These are phyloP conservation scores for Fragilaria radians DNA, from an alignment of 108 stramenopile genomes.

Conservation along the genomic window DNA sequence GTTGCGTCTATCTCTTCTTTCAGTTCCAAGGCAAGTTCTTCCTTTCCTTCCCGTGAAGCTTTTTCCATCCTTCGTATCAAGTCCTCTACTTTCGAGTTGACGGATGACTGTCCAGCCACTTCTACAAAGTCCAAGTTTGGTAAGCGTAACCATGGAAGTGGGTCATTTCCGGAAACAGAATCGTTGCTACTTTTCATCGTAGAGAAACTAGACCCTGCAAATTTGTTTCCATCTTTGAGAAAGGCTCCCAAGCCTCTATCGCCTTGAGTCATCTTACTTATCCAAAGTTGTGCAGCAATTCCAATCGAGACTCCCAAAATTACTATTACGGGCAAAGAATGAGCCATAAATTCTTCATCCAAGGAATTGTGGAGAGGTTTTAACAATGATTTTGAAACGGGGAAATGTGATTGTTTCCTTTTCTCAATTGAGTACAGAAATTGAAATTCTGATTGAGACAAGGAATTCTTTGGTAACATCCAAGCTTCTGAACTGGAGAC, in stretches of 20 bases:
- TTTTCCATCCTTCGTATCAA: conserved; percentile 26
- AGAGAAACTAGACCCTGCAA: no score
- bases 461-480: no score
- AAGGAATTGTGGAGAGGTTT: no score
- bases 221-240: conserved; percentile 59
- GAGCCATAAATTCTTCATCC: no score
- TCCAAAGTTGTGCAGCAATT: conserved; percentile 51
- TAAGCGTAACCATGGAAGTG: conserved; percentile 58
- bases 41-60: conserved; percentile 32
- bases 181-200: no score
- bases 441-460: no score
- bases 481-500: no score
- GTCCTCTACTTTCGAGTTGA: conserved; percentile 28
- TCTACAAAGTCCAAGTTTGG: conserved; percentile 71
- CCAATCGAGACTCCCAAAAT: conserved; percentile 32
- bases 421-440: no score
- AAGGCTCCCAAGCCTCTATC: conserved; percentile 68
- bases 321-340: conserved; percentile 16
- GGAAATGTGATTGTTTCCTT: no score
- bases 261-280: conserved; percentile 52
- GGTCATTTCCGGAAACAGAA: not conserved
- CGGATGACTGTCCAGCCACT: conserved; percentile 54
- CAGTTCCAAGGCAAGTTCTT: conserved; percentile 31
- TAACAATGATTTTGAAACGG: no score
- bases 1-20: conserved; percentile 38